Conservation (phyloP, 108 stramenopile genomes). For the Epithemia pelagica region DNA sequence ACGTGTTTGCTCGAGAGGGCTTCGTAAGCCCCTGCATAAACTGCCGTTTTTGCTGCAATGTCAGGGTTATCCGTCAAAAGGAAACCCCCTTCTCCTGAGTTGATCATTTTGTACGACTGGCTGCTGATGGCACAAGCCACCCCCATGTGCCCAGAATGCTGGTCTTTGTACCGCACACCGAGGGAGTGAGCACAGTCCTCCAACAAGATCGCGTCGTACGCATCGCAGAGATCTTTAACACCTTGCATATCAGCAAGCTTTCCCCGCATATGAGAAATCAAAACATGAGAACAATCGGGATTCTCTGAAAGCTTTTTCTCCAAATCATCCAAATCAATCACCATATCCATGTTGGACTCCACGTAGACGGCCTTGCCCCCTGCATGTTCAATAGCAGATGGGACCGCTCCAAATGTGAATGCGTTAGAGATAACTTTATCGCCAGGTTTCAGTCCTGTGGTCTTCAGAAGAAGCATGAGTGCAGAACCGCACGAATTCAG, state of each 20-base stretch:
- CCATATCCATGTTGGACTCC: slow-evolving; percentile 70
- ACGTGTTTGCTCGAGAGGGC: slow-evolving; percentile 62
- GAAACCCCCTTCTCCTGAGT: slow-evolving; percentile 90
- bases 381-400: slow-evolving; percentile 77
- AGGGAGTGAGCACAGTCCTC: slow-evolving; percentile 89
- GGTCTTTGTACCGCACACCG: slow-evolving; percentile 69
- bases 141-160: slow-evolving; percentile 83
- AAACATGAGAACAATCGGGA: slow-evolving; percentile 70
- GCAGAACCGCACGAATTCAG: slow-evolving; percentile 86
- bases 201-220: slow-evolving; percentile 53
- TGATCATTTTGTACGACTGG: slow-evolving; percentile 90
- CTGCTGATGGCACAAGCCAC: slow-evolving; percentile 56
- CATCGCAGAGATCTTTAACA: slow-evolving; percentile 62
- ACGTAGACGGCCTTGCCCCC: slow-evolving; percentile 83
- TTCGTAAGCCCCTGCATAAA: slow-evolving; percentile 86
- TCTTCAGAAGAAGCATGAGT: slow-evolving; percentile 76
- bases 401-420: slow-evolving; percentile 87
- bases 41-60: slow-evolving; percentile 67
- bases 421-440: slow-evolving; percentile 85
- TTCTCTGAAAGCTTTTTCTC: slow-evolving; percentile 68
- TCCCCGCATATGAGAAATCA: slow-evolving; percentile 91
- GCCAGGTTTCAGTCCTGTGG: slow-evolving; percentile 65
- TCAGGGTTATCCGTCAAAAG: slow-evolving; percentile 70
- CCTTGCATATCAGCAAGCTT: slow-evolving; percentile 85
- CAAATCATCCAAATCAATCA: slow-evolving; percentile 75